Evolutionary conservation across 345 rosid species (phyloP).

Genomic region (Eucalyptus globulus): DNA sequence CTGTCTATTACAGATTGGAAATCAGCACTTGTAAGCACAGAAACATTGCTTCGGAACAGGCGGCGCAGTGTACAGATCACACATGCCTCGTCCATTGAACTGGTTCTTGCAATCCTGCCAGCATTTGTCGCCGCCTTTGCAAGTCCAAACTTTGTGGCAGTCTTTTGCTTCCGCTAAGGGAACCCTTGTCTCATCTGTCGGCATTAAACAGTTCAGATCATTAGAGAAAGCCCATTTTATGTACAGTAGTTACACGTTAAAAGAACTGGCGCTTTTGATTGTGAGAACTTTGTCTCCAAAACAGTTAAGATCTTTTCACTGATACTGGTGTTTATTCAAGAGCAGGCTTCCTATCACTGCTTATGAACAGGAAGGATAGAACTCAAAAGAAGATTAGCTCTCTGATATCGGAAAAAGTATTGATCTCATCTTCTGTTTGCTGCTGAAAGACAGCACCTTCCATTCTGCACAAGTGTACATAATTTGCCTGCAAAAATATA

Average conservation of each 20-base stretch:
- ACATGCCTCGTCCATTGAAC: slow-evolving; percentile 11
- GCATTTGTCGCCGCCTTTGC: slow-evolving; percentile 13
- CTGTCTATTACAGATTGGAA: background rate
- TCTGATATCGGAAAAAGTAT: background rate
- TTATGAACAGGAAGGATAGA: background rate
- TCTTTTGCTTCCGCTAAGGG: slow-evolving; percentile 5
- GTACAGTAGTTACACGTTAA: background rate
- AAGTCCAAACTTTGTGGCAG: slow-evolving; percentile 22
- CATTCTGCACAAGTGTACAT: background rate
- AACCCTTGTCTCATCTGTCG: background rate
- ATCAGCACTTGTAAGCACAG: slow-evolving; percentile 15
- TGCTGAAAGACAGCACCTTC: background rate
- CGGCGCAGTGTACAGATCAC: slow-evolving; percentile 14
- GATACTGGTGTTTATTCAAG: background rate
- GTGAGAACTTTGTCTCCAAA: background rate
- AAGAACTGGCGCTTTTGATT: background rate
- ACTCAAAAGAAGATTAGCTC: background rate
- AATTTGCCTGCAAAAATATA: background rate
- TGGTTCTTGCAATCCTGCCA: slow-evolving; percentile 14
- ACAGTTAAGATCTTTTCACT: background rate
- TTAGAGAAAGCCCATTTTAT: background rate
- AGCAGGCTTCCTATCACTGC: background rate
- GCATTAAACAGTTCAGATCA: background rate
- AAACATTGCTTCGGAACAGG: slow-evolving; percentile 23
- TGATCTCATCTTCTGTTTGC: background rate